A percentile compares a stretch with the other conserved stretches of the same genome.
These are phyloP conservation scores for Lenzites betulinus DNA, from an alignment of 768 basidiomycete genomes.

Conservation along the genomic window DNA sequence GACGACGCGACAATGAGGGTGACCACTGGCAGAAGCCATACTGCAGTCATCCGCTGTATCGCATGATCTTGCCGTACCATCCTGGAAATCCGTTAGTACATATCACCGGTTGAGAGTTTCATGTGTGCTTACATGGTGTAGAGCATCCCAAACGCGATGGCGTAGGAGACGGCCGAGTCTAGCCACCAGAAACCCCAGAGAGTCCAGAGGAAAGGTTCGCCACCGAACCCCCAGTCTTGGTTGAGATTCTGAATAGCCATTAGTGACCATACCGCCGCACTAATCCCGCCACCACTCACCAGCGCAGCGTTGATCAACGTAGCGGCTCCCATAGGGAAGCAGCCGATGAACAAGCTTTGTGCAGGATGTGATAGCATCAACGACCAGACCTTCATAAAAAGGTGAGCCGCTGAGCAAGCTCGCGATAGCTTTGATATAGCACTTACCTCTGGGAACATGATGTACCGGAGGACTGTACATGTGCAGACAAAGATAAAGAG, in stretches of 20 bases:
- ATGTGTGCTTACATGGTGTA: constrained; percentile 45
- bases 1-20: constrained; percentile 56
- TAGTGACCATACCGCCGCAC: background rate
- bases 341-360: constrained; percentile 48
- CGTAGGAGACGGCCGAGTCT: constrained; percentile 42
- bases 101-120: no score
- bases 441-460: constrained; percentile 34
- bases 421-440: background rate
- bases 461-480: constrained; percentile 37
- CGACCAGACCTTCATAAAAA: constrained; percentile 23
- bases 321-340: constrained; percentile 46
- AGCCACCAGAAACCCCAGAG: constrained; percentile 58
- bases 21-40: constrained; percentile 55
- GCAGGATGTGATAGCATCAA: constrained; percentile 41
- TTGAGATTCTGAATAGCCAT: constrained; percentile 32
- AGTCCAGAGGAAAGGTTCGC: constrained; percentile 39
- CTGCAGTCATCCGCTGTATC: constrained; percentile 42
- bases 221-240: constrained; percentile 40
- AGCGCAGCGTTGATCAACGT: constrained; percentile 46
- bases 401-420: background rate
- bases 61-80: constrained; percentile 45
- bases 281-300: constrained; percentile 27
- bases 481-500: constrained; percentile 38
- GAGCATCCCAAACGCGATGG: constrained; percentile 50
- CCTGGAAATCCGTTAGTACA: constrained; percentile 34